Evolutionary conservation across 2,329 filamentous ascomycete genomes (phyloP), one percentile per base, ranked within the genome.

Genomic region (Rhynchosporium secalis): DNA sequence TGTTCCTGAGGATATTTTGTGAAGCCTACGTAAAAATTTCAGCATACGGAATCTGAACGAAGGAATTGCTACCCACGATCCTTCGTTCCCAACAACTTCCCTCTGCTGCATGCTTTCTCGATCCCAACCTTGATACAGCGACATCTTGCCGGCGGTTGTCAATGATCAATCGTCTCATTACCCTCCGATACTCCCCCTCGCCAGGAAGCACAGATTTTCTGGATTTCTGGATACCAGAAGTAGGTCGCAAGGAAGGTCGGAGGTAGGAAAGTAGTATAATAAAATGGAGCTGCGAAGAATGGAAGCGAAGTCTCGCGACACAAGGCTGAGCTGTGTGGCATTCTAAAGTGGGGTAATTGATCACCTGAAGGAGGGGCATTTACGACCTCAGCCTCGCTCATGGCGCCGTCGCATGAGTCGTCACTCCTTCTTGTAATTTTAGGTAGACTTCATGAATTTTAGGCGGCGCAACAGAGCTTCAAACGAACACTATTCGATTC

Each of bases 61-160:
- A 15, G 46, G n/a, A 26, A 47, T 40, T 26, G 33, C 6, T 10
- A 63, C 54, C 28, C 38, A 63, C 64, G 33, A 20, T 31, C 26
- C 40, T 60, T 46, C 26, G 45, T 40, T 40, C 38, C 61, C 59
- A 26, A 26, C 38, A n/a, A 33, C 28, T 31, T 45, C 51, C 28
- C 8, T 13, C 41, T 55, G 28, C 28, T 15, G 20, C 57, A 64
- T 51, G n/a, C 58, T 55, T 29, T 63, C 57, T 38, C 49, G 40
- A 60, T 64, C 40, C 57, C 62, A 63, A 4, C 47, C 56, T 12
- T 54, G 38, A 26, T 61, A 58, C 56, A 33, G 15, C 49, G 56
- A 54, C 64, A 63, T 66, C 38, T 36, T 10, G 9, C 9, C 33
- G 33, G 33, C 9, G 6, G 51, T 3, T 13, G 52, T 26, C 7